Conservation (phyloP, 768 basidiomycete species). For the Lactifluus hygrophoroides region DNA sequence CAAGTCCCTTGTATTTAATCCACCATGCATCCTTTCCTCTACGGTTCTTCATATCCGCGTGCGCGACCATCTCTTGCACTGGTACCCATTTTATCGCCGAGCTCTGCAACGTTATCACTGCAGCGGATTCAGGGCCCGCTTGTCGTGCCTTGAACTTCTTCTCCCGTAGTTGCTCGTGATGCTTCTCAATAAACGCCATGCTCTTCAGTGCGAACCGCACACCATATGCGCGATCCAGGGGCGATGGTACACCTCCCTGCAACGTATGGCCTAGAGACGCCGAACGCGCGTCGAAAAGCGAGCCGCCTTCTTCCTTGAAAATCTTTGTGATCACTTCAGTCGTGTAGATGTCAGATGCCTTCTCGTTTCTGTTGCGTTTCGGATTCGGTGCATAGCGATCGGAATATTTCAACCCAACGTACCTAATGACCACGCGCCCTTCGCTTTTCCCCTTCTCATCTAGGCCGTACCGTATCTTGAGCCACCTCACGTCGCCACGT, state of each 20-base stretch:
- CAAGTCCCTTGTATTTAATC: slow-evolving; percentile 56
- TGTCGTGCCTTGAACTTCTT: slow-evolving; percentile 46
- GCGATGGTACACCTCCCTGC: slow-evolving; percentile 93
- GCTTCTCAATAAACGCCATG: slow-evolving; percentile 88
- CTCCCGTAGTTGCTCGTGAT: slow-evolving; percentile 49
- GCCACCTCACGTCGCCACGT: slow-evolving; percentile 76
- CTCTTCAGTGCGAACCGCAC: slow-evolving; percentile 84
- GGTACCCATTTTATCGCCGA: slow-evolving; percentile 75
- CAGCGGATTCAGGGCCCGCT: slow-evolving; percentile 60
- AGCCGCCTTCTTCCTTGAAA: slow-evolving; percentile 88
- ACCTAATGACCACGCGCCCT: slow-evolving; percentile 91
- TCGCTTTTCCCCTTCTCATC: slow-evolving; percentile 87
- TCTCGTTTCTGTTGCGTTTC: slow-evolving; percentile 58
- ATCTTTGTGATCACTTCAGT: slow-evolving; percentile 90
- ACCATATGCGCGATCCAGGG: slow-evolving; percentile 86
- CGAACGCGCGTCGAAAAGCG: slow-evolving; percentile 86
- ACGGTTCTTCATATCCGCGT: slow-evolving; percentile 88
- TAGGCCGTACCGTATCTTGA: slow-evolving; percentile 75
- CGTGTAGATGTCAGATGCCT: slow-evolving; percentile 79
- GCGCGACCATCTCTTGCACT: slow-evolving; percentile 71
- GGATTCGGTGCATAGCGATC: neutral
- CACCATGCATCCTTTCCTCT: slow-evolving; percentile 78
- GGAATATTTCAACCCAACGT: slow-evolving; percentile 23
- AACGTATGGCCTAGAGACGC: slow-evolving; percentile 97
- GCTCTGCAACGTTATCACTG: slow-evolving; percentile 87